Evolutionary conservation across 75 land plant species (phyloP), one percentile per base, ranked within the genome.

Genomic region (Chamaecyparis obtusa): DNA sequence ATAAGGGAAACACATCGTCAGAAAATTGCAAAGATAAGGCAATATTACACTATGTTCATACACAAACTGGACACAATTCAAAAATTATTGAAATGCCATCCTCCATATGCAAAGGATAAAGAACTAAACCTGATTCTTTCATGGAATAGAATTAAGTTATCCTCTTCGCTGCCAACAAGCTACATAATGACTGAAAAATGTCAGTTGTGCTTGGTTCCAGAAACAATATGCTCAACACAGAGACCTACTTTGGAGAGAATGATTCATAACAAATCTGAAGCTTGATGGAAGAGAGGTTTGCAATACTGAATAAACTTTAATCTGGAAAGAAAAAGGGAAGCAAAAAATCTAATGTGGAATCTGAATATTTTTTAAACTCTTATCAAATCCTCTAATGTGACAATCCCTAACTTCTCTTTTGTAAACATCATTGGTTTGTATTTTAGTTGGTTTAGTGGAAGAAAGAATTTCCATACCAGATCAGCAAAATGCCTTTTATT

Each of bases 71-170:
- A 27, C 21, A 46, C 13, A 46, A 7, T n/a, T 81, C 32, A 46
- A n/a, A 46, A n/a, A 21, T 78, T 78, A 77, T 36, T 77, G 16
- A 17, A 33, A 55, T 16, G 44, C 19, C 54, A 39, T 19, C 41
- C 44, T 83, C 85, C 48, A 46, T 27, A 30, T 35, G 21, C 6
- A 35, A 84, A 79, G 37, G 87, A 36, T 56, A 3, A 60, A 46
- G 56, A 30, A 78, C 27, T 41, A 35, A 83, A 97, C 99, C 99
- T 95, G 93, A 97, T 93, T 91, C 93, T 97, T 83, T 97, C 99
- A 91, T 95, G 95, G 87, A 90, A 96, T 33, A 96, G 86, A 43
- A 97, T 88, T 51, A 86, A 46, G 78, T 96, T 97, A 74, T 96
- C 96, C 83, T 92, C 92, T 91, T 94, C 93, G 19, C 89, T 86